These are phyloP conservation scores for Talaromyces rugulosus DNA, from an alignment of 2,329 filamentous ascomycete species.

Conservation along the genomic window DNA sequence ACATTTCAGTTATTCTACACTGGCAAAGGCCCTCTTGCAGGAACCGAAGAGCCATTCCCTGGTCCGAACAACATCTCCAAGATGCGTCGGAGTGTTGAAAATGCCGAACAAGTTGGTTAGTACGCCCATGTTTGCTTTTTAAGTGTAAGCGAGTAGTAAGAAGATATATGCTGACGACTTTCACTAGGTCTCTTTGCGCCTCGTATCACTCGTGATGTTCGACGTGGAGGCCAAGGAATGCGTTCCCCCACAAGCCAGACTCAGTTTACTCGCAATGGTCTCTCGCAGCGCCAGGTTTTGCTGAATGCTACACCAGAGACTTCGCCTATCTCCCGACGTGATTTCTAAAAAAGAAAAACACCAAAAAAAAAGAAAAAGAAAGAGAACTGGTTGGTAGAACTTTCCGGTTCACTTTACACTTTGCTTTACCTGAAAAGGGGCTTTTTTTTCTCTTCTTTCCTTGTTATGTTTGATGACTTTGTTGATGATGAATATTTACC, in stretches of 20 bases:
- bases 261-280: slow-evolving; percentile 4
- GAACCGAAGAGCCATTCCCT: slow-evolving; percentile 72
- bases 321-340: slow-evolving; percentile 1
- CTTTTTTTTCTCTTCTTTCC: neutral
- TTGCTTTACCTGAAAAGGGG: neutral
- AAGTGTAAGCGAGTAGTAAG: neutral
- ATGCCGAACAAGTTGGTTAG: slow-evolving; percentile 77
- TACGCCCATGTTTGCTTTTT: neutral
- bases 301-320: slow-evolving; percentile 3
- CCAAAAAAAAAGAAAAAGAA: neutral
- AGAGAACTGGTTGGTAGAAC: neutral
- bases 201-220: slow-evolving; percentile 63
- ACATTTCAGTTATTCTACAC: slow-evolving; percentile 51
- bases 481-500: neutral
- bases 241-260: neutral
- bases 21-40: slow-evolving; percentile 50
- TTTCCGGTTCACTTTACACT: neutral
- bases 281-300: slow-evolving; percentile 5
- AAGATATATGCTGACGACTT: slow-evolving; percentile 8
- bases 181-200: slow-evolving; percentile 72
- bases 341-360: neutral
- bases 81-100: slow-evolving; percentile 81
- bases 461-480: neutral
- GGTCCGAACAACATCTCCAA: slow-evolving; percentile 79
- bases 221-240: slow-evolving; percentile 1